Conservation (phyloP, 176 grass and related monocot species). For the Ensete glaucum region DNA sequence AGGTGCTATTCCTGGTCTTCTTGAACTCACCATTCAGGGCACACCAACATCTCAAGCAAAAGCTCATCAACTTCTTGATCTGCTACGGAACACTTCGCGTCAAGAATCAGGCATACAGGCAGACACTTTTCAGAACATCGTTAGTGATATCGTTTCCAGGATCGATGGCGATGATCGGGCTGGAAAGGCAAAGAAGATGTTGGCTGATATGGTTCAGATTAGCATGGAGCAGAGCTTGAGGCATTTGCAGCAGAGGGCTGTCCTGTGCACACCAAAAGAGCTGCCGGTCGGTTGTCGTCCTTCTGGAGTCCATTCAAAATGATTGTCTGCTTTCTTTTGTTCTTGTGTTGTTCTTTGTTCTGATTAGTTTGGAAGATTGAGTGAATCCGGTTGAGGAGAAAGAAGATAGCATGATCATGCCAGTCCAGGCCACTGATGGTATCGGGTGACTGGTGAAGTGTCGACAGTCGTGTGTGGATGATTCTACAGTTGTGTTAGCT, state of each 20-base stretch:
- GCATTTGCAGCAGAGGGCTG: slow-evolving; percentile 79
- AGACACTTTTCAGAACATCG: slow-evolving; percentile 66
- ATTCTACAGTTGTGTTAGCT: slow-evolving; percentile 1
- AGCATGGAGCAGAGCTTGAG: slow-evolving; percentile 97
- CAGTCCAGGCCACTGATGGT: slow-evolving; percentile 15
- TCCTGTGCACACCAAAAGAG: slow-evolving; percentile 16
- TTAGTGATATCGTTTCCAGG: slow-evolving; percentile 61
- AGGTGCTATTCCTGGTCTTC: slow-evolving; percentile 76
- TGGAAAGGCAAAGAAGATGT: slow-evolving; percentile 75
- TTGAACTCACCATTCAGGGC: slow-evolving; percentile 74
- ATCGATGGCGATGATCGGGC: slow-evolving; percentile 61
- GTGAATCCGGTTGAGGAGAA: neutral
- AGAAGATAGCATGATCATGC: slow-evolving; percentile 6
- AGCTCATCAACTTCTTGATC: slow-evolving; percentile 55
- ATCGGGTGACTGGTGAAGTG: slow-evolving; percentile 8
- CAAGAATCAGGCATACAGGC: slow-evolving; percentile 35
- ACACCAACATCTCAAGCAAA: slow-evolving; percentile 60
- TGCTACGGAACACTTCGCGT: slow-evolving; percentile 47
- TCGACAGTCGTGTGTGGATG: neutral
- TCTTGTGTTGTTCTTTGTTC: neutral
- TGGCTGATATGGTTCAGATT: slow-evolving; percentile 88
- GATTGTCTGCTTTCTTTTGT: neutral
- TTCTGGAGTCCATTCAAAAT: neutral
- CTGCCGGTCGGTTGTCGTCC: neutral
- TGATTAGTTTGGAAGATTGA: neutral